A percentile compares a stretch with the other conserved stretches of the same genome.
Conservation (phyloP, 345 rosid species). For the Durio zibethinus region DNA sequence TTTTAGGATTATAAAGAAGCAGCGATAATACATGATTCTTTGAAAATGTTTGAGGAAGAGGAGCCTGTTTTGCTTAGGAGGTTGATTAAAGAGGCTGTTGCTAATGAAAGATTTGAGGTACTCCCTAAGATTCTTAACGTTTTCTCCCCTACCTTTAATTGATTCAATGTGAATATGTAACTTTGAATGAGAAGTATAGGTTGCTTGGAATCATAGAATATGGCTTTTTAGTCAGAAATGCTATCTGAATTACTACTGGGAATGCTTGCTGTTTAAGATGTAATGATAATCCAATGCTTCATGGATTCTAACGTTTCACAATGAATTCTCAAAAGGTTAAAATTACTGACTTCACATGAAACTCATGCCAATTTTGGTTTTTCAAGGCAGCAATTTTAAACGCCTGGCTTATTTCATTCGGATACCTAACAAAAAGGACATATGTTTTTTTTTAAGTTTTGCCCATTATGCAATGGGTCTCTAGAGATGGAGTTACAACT, state of each 20-base stretch:
- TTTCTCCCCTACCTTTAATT: neutral
- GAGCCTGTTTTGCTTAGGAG: conserved; percentile 60
- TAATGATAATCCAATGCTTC: neutral
- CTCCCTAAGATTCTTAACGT: neutral
- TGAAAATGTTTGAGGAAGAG: conserved; percentile 59
- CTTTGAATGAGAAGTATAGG: neutral
- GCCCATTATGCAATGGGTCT: neutral
- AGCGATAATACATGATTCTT: conserved; percentile 60
- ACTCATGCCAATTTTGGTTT: neutral
- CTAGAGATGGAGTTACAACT: neutral
- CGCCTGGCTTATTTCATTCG: neutral
- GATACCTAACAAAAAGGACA: neutral
- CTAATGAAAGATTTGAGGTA: conserved; percentile 64
- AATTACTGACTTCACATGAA: neutral
- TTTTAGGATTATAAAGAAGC: conserved; percentile 65
- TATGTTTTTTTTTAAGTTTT: neutral
- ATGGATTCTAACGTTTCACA: neutral
- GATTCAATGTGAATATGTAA: neutral
- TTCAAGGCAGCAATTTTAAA: neutral
- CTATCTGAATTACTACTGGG: neutral
- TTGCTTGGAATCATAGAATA: neutral
- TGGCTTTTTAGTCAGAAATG: neutral
- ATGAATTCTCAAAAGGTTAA: neutral
- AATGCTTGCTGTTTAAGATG: neutral
- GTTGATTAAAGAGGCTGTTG: conserved; percentile 50